Conservation (phyloP, 257 asterid species). For the Solanum arcanum region DNA sequence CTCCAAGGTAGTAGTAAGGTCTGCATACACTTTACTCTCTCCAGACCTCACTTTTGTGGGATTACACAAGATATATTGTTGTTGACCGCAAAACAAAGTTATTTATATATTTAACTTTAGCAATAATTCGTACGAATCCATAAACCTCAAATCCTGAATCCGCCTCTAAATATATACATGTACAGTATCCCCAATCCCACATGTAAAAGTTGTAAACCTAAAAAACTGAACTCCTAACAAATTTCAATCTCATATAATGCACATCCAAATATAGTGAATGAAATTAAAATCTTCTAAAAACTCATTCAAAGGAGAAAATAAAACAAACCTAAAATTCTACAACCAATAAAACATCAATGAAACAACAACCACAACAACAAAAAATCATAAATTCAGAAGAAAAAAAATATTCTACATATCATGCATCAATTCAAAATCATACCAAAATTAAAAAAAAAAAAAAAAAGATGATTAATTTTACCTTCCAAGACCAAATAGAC, state of each 20-base stretch:
- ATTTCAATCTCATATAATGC: not conserved
- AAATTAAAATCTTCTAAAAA: not conserved
- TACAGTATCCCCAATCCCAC: not conserved
- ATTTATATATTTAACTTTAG: not conserved
- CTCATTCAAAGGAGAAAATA: not conserved
- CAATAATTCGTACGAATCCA: not conserved
- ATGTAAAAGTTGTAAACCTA: not conserved
- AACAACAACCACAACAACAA: not conserved
- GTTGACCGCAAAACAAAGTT: not conserved
- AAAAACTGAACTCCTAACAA: not conserved
- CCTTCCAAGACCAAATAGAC: constrained; percentile 98
- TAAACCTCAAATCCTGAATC: not conserved
- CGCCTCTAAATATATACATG: not conserved
- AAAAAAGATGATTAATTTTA: not conserved
- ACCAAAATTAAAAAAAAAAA: not conserved
- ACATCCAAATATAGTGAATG: not conserved
- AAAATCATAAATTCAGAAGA: not conserved
- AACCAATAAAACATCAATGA: not conserved
- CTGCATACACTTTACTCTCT: too few relatives aligned
- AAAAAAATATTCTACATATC: not conserved
- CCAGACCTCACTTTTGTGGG: not conserved
- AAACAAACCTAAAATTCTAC: not conserved
- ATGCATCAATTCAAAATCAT: not conserved
- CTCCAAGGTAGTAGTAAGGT: too few relatives aligned
- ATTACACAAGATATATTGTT: not conserved